Base-by-base conservation (phyloP, 495 filamentous ascomycete genomes). In the Pseudoneurospora amorphoporcata region DNA sequence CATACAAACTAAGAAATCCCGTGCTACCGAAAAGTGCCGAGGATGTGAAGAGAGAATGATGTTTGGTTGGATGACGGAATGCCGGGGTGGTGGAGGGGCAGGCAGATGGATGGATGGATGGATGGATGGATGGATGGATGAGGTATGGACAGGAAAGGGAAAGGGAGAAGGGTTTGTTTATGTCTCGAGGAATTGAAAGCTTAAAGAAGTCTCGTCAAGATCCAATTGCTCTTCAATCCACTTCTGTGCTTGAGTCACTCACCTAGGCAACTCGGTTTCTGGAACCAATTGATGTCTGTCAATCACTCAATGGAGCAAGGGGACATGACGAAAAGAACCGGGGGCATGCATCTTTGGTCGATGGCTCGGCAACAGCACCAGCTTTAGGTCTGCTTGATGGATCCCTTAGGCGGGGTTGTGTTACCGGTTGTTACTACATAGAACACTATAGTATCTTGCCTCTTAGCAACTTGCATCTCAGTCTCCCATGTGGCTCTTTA, bases 1-100 rank as follows among this genome's bases (percentile, higher is more conserved):
- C 53, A 35, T 61, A 61, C 53, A 17, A 32, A 35, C 53, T 35
- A 35, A 16, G 12, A 61, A 32, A 32, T 32, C 53, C 53, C 53
- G 23, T 61, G 53, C 53, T 35, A 69, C 58, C 71, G 71, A 72
- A 39, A 41, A 43, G 41, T 72, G 40, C 69, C 68, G 61, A 65
- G 74, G 74, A 70, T 65, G 37, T 47, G 35, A 73, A 72, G 69
- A 74, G 70, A 69, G 37, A 61, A 35, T 43, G 53, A 61, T 61
- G 53, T 61, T 61, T 61, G 41, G 40, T 42, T 42, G 40, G 40
- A 42, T 23, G 68, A 14, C 41, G 68, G 38, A 68, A 40, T 40
- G 39, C 39, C 39, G 39, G 19, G 45, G 19, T 53, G 45, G 19
- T 29, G 45, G 45, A 53, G 45, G 45, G 45, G 45, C 45, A 53